These are phyloP conservation scores for Extremus antarcticus DNA, from an alignment of 495 filamentous ascomycete species.

Conservation along the genomic window DNA sequence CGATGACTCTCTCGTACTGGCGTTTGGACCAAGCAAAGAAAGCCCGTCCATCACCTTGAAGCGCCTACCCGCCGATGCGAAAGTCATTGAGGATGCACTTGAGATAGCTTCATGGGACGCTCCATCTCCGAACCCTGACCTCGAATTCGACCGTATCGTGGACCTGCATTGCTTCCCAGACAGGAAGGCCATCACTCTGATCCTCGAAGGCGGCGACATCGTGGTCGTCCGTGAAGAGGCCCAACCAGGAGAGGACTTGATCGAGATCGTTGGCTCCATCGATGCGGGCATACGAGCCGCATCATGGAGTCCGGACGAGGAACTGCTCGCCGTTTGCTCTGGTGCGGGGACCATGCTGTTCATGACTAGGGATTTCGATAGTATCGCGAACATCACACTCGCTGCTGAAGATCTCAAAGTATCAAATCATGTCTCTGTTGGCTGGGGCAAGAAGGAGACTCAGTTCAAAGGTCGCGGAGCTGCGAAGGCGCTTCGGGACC, in stretches of 20 bases:
- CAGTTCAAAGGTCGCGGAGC: constrained; percentile 84
- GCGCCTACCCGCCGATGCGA: constrained; percentile 14
- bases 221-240: constrained; percentile 70
- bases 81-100: constrained; percentile 8
- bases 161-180: constrained; percentile 78
- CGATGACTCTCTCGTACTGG: constrained; percentile 25
- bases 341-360: constrained; percentile 69
- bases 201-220: constrained; percentile 87
- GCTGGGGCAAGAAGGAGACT: constrained; percentile 96
- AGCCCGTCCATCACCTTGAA: constrained; percentile 28
- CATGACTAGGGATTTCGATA: constrained; percentile 88
- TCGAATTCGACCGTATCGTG: constrained; percentile 58
- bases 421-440: constrained; percentile 93
- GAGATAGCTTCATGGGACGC: constrained; percentile 79
- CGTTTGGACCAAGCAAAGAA: constrained; percentile 26
- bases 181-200: constrained; percentile 60
- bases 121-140: constrained; percentile 55
- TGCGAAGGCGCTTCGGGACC: constrained; percentile 80
- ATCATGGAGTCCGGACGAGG: constrained; percentile 91
- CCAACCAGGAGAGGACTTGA: constrained; percentile 55
- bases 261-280: constrained; percentile 89
- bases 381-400: constrained; percentile 60
- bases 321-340: constrained; percentile 73
- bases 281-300: constrained; percentile 84
- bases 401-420: constrained; percentile 65